Conservation (phyloP, 179 eudicot species). For the Beta lomatogona region DNA sequence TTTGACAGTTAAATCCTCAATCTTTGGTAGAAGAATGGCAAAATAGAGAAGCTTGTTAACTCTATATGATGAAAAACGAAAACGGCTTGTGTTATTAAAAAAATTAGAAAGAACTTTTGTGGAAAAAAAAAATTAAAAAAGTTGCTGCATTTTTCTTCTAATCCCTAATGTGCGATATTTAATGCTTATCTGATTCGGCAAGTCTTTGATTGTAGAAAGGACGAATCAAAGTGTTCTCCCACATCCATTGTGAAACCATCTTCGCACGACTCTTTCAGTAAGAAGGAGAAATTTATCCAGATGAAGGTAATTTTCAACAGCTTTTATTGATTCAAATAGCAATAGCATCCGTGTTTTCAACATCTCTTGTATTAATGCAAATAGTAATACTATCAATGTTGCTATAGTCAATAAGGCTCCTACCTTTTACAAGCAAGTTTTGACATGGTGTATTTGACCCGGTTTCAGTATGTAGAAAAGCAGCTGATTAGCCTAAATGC, state of each 20-base stretch:
- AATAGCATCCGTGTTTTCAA: no score
- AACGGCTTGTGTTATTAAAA: no score
- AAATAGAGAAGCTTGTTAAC: no score
- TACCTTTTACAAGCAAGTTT: conserved; percentile 8
- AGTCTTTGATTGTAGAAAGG: conserved; percentile 41
- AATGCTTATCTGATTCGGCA: conserved; percentile 16
- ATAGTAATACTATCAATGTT: background rate
- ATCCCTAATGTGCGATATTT: background rate
- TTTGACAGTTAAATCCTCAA: no score
- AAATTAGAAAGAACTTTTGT: no score
- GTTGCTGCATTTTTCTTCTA: background rate
- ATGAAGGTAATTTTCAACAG: conserved; percentile 60
- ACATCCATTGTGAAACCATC: conserved; percentile 55
- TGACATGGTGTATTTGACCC: background rate
- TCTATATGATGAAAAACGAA: no score
- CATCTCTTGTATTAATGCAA: background rate
- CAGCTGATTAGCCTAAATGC: conserved; percentile 52
- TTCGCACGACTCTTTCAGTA: conserved; percentile 49
- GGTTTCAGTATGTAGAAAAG: conserved; percentile 70
- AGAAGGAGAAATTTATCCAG: conserved; percentile 80
- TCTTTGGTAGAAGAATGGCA: no score
- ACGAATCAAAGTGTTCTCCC: conserved; percentile 37
- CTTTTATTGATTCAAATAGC: no score
- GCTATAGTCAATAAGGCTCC: conserved; percentile 1
- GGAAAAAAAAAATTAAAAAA: no score